Percentiles rank a stretch among this genome's conserved stretches.
phyloP scores from a whole-genome alignment of 202 grass and related monocot species.

The Dendrocalamus latiflorus region DNA sequence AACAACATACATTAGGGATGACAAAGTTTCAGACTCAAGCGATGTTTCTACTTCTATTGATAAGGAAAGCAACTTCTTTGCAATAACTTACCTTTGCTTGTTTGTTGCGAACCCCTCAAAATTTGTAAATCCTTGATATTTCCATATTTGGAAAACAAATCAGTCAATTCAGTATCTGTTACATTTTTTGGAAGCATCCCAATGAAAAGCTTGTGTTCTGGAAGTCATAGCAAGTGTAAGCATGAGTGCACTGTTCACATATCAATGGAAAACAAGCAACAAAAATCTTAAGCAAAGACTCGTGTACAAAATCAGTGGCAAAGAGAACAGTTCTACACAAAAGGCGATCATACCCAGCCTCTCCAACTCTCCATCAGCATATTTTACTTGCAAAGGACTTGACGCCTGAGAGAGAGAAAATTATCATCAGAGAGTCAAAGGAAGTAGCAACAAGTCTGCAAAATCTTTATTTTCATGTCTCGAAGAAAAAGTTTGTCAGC shows the following conservation, averaged over 20 bases:
- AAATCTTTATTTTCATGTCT: background rate
- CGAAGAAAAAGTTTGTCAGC: background rate
- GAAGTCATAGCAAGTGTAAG: slow-evolving; percentile 13
- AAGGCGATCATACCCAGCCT: slow-evolving; percentile 69
- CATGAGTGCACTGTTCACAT: slow-evolving; percentile 8
- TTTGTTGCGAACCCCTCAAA: slow-evolving; percentile 90
- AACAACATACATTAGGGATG: slow-evolving; percentile 20
- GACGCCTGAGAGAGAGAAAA: slow-evolving; percentile 54
- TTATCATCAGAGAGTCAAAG: background rate
- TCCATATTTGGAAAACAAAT: slow-evolving; percentile 78
- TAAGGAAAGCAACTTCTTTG: slow-evolving; percentile 14
- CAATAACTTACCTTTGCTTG: slow-evolving; percentile 70
- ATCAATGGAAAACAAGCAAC: background rate
- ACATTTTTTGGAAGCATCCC: slow-evolving; percentile 99
- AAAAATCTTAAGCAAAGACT: background rate
- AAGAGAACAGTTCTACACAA: slow-evolving; percentile 17
- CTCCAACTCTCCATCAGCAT: slow-evolving; percentile 97
- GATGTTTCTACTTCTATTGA: slow-evolving; percentile 5
- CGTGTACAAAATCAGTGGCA: background rate
- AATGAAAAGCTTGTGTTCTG: slow-evolving; percentile 97
- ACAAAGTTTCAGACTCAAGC: background rate
- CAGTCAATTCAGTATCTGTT: slow-evolving; percentile 65
- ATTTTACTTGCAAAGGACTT: slow-evolving; percentile 99
- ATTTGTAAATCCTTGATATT: slow-evolving; percentile 96
- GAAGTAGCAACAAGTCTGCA: too few species aligned